These are phyloP conservation scores for Solanum medicagineum DNA, from an alignment of 257 asterid genomes.

Conservation along the genomic window DNA sequence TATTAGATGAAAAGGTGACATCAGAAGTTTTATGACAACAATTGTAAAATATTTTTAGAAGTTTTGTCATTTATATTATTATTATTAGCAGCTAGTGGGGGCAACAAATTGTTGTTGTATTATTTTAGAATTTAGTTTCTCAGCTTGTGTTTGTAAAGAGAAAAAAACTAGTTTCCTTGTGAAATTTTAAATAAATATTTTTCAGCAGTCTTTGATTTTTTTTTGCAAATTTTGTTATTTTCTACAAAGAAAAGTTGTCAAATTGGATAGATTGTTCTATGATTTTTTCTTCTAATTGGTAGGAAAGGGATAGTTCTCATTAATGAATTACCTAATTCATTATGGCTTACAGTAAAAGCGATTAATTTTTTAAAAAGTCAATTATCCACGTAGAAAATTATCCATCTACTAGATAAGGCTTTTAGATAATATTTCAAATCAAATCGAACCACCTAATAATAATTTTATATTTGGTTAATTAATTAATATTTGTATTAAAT, in stretches of 20 bases:
- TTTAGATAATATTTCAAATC: background rate
- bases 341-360: background rate
- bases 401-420: background rate
- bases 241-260: background rate
- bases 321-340: background rate
- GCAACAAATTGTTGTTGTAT: background rate
- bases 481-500: background rate
- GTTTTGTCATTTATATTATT: background rate
- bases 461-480: background rate
- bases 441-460: background rate
- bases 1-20: background rate
- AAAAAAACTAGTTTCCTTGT: background rate
- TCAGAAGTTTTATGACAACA: background rate
- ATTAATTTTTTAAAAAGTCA: background rate
- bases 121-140: background rate
- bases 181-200: background rate
- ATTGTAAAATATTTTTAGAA: slow-evolving; percentile 1
- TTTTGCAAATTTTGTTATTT: background rate
- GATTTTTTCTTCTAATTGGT: background rate
- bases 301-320: background rate
- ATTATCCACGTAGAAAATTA: background rate
- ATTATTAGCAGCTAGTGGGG: background rate
- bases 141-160: background rate
- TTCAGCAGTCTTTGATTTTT: background rate
- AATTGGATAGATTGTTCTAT: background rate